Percentiles rank a stretch among this genome's conserved stretches.
phyloP scores from a whole-genome alignment of 768 basidiomycete species.

The Harrya chromipes region DNA sequence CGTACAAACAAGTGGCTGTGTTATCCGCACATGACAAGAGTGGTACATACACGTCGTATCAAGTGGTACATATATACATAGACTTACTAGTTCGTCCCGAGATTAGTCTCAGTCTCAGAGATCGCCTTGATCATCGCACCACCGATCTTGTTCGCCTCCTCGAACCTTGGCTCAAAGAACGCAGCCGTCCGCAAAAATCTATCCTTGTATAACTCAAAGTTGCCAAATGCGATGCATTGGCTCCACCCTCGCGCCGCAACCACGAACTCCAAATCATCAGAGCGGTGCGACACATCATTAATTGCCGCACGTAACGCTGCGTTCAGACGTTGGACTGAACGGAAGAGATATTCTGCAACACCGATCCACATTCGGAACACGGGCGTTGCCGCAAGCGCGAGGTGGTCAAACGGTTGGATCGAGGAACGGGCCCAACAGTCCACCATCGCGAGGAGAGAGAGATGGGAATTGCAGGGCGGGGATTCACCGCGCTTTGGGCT shows the following conservation, averaged over 20 bases:
- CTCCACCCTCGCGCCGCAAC: constrained; percentile 94
- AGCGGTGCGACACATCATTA: constrained; percentile 72
- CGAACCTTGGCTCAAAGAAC: constrained; percentile 88
- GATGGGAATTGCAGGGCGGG: constrained; percentile 67
- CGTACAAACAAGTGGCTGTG: not conserved
- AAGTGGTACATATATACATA: too few species aligned
- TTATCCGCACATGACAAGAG: too few species aligned
- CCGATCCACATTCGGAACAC: constrained; percentile 97
- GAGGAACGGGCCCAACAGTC: constrained; percentile 91
- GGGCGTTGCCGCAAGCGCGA: constrained; percentile 92
- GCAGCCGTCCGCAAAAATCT: constrained; percentile 75
- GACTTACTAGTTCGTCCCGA: not conserved
- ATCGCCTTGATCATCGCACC: constrained; percentile 89
- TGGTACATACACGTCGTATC: too few species aligned
- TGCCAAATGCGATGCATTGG: constrained; percentile 90
- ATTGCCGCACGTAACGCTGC: constrained; percentile 73
- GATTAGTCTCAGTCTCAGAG: constrained; percentile 60
- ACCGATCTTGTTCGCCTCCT: constrained; percentile 78
- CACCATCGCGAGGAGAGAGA: constrained; percentile 95
- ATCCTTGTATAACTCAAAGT: constrained; percentile 81
- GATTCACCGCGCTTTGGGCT: constrained; percentile 12
- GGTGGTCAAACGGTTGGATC: constrained; percentile 88
- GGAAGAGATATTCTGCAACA: constrained; percentile 93
- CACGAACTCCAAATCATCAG: constrained; percentile 93
- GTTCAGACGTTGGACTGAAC: constrained; percentile 58